Conservation (phyloP, 371 early-diverging fungal genomes). For the Mortierella sp. region DNA sequence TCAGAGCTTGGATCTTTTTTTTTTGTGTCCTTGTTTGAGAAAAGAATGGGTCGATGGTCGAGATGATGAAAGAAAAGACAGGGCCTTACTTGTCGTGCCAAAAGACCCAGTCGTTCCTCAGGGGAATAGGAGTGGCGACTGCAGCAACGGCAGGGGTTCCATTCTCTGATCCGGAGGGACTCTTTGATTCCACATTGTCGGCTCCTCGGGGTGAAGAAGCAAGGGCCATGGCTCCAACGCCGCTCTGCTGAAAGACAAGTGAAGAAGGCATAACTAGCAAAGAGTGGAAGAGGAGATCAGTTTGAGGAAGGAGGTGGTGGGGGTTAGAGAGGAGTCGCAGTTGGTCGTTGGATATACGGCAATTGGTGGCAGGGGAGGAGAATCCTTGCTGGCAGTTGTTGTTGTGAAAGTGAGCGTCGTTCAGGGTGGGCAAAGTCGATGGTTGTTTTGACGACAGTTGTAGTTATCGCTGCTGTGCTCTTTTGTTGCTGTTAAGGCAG, state of each 20-base stretch:
- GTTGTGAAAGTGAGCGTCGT: background rate
- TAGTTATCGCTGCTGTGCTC: background rate
- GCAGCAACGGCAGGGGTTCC: constrained; percentile 20
- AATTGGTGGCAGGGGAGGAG: no score
- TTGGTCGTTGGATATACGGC: background rate
- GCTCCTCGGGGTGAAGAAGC: constrained; percentile 42
- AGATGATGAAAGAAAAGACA: background rate
- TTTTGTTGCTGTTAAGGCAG: background rate
- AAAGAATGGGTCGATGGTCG: background rate
- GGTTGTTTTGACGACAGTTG: background rate
- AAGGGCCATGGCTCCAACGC: constrained; percentile 56
- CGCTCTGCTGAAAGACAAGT: constrained; percentile 51
- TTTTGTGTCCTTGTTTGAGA: background rate
- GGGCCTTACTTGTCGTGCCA: constrained; percentile 74
- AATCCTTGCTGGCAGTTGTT: background rate
- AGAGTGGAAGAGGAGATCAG: background rate
- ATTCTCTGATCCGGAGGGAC: constrained; percentile 43
- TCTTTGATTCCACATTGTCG: constrained; percentile 49
- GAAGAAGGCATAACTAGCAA: constrained; percentile 51
- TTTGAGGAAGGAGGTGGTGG: background rate
- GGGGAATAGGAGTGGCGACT: constrained; percentile 51
- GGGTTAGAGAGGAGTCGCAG: background rate
- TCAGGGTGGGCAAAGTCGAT: background rate
- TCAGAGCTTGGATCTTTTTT: background rate
- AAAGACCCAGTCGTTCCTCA: constrained; percentile 73